These are phyloP conservation scores for Lumnitzera racemosa DNA, from an alignment of 345 rosid species.

Conservation along the genomic window DNA sequence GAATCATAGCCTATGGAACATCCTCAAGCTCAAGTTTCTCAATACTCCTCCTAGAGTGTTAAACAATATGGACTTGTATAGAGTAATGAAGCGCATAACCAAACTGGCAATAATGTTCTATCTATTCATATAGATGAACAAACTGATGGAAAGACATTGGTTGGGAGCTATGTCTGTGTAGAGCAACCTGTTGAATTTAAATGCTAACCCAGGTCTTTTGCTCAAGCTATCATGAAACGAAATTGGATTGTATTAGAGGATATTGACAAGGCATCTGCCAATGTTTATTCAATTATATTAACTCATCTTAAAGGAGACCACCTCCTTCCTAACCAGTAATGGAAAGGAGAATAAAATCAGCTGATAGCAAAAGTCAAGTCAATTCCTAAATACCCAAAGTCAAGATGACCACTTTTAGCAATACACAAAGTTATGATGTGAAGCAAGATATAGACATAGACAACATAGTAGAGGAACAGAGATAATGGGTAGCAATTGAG, in stretches of 20 bases:
- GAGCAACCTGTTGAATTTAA: conserved; percentile 95
- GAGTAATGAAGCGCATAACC: too few species aligned
- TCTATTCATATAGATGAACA: conserved; percentile 96
- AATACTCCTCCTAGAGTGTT: too few species aligned
- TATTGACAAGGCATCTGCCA: conserved; percentile 86
- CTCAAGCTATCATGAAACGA: conserved; percentile 84
- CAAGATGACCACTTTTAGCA: too few species aligned
- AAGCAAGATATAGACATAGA: too few species aligned
- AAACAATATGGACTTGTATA: too few species aligned
- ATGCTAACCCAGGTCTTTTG: conserved; percentile 95
- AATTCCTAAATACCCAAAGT: too few species aligned
- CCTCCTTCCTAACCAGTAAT: conserved; percentile 51
- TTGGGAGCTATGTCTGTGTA: conserved; percentile 84
- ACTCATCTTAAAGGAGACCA: conserved; percentile 75
- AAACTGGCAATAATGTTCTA: conserved; percentile 37
- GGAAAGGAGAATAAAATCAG: conserved; percentile 54
- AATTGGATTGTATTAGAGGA: conserved; percentile 94
- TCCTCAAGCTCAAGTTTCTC: too few species aligned
- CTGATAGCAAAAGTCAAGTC: too few species aligned
- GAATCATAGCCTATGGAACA: too few species aligned
- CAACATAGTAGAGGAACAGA: too few species aligned
- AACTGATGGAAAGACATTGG: conserved; percentile 91
- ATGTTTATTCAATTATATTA: conserved; percentile 67
- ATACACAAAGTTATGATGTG: too few species aligned
- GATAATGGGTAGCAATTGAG: too few species aligned